Base-by-base conservation (phyloP, 129 eudicot genomes). In the Artemisia tridentata region DNA sequence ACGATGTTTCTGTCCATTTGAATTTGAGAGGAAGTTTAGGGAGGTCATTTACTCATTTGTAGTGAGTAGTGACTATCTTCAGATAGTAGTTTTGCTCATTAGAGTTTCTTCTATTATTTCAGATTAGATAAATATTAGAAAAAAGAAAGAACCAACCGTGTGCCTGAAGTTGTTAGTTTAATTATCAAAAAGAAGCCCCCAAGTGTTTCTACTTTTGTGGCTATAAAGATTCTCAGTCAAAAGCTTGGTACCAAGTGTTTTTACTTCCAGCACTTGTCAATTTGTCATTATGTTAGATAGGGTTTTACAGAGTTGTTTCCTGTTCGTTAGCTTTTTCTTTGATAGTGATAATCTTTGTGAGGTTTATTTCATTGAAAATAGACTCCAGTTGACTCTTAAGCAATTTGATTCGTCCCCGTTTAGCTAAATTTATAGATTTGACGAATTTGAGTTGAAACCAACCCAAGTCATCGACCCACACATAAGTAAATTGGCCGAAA, bases 121-220 rank as follows among this genome's bases (percentile, higher is more conserved):
- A 7, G 45, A 20, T 20, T 57, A 23, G 21, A 18, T 11, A 14
- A 20, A 57, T 57, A 18, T 18, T 20, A 14, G 63, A 3, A 57
- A 11, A 57, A 20, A 11, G 11, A 38, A 38, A 38, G 45, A 38
- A 38, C 45, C 45, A 3, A 57, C 63, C 21, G 4, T 20, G 13
- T 57, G 45, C 45, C 31, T 8, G 5, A 20, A 57, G 63, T 11
- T 57, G 34, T 57, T 20, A 15, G 25, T 18, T 57, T 20, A 11
- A 10, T 3, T 9, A 18, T 10, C 2, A 18, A 3, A 7, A 57
- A 15, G 4, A 57, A 11, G 2, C 10, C 34, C 15, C 7, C 3
- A 57, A 57, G 34, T 57, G 63, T 57, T 57, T 57, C 63, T 57
- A 7, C n/a, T 20, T 56, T 29, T 57, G 62, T 56, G 34, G 25